Evolutionary conservation across 2,329 filamentous ascomycete genomes (phyloP).

Genomic region (Arthroderma sp.): DNA sequence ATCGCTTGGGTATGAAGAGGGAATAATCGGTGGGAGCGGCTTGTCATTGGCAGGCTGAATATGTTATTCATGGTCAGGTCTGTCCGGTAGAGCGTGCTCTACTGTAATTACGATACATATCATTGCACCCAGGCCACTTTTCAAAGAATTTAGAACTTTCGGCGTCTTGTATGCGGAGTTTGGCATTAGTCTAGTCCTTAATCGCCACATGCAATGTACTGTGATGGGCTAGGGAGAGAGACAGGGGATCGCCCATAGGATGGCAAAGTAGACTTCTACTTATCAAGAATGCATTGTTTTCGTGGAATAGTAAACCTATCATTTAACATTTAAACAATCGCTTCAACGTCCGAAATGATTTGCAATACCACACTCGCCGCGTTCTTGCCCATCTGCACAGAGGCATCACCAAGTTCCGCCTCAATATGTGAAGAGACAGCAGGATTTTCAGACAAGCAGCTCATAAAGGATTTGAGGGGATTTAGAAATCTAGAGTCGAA

Average conservation of each 20-base stretch:
- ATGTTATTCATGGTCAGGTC: neutral
- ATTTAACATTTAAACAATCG: neutral
- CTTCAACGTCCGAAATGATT: constrained; percentile 11
- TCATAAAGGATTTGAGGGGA: constrained; percentile 20
- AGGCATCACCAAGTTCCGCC: constrained; percentile 10
- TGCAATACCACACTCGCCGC: constrained; percentile 12
- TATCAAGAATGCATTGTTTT: neutral
- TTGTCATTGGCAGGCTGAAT: neutral
- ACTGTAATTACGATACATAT: neutral
- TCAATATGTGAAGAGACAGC: constrained; percentile 10
- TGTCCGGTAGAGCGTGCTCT: neutral
- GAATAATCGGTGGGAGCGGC: neutral
- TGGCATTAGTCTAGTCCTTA: neutral
- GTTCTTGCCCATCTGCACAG: constrained; percentile 8
- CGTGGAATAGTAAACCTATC: neutral
- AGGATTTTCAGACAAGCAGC: constrained; percentile 7
- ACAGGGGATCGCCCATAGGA: neutral
- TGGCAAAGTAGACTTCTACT: neutral
- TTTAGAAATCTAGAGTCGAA: constrained; percentile 25
- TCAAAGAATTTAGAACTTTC: neutral
- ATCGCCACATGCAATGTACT: neutral
- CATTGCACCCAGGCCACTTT: neutral
- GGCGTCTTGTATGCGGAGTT: too few relatives aligned
- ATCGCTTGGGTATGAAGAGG: neutral
- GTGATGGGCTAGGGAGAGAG: neutral